Evolutionary conservation across 2,329 filamentous ascomycete species (phyloP), one percentile per base, ranked within the genome.

Genomic region (Aspergillus uvarum): DNA sequence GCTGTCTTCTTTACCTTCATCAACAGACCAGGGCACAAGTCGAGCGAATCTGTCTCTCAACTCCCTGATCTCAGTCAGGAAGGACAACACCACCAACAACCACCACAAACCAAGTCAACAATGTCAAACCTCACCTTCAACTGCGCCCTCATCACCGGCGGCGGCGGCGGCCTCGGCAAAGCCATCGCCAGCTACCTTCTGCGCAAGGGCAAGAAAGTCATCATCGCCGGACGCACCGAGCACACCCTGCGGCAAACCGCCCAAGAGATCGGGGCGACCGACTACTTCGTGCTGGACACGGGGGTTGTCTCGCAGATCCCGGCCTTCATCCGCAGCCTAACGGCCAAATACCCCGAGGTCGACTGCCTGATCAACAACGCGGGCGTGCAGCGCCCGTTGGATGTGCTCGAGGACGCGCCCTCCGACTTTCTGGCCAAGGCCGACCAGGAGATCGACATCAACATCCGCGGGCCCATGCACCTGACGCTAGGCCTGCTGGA

Each of bases 291-390:
- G 24, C 72, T 81, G 0, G 83, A 87, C 67, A 83, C 81, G 0
- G 80, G 83, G 54, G 72, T 80, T 3, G 76, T 78, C 0, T 54
- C 70, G 0, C 67, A 74, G 1, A 68, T 72, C 8, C 74, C 80
- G 0, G 48, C 54, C 0, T 85, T 86, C 61, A 72, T 82, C 56
- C 59, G 76, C 47, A 76, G 75, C 16, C 67, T 86, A 47, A 79
- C 76, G 3, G 63, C 61, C 2, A 79, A 84, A 5, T 80, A 86
- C 65, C 82, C 81, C 0, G 80, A 84, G 5, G 68, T 86, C 2
- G 83, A 87, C 70, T 86, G 83, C 63, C 68, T 87, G 0, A 74
- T 87, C 67, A 87, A 86, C 73, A 86, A 87, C 57, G 84, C 84
- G 0, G 84, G 83, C 2, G 81, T 86, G 0, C 84, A 87, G 67